Percentiles rank a stretch among this genome's conserved stretches.
These are phyloP conservation scores for Bacidia rubella DNA, from an alignment of 495 filamentous ascomycete species.

Conservation along the genomic window DNA sequence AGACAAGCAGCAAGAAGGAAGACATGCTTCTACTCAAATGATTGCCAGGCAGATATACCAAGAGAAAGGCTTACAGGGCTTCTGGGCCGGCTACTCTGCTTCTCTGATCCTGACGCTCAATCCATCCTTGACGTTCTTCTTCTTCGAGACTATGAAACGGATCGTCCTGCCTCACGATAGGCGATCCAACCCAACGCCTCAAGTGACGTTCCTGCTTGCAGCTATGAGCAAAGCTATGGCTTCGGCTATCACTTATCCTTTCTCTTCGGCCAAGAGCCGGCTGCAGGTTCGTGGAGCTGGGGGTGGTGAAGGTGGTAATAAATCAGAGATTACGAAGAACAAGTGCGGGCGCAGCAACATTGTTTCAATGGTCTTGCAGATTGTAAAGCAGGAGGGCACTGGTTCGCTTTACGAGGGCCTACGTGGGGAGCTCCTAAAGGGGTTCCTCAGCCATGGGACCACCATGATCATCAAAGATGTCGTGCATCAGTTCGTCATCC, in stretches of 20 bases:
- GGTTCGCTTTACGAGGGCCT: constrained; percentile 65
- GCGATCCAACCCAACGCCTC: constrained; percentile 39
- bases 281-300: constrained; percentile 40
- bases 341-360: constrained; percentile 31
- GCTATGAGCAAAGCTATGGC: constrained; percentile 72
- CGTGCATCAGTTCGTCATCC: constrained; percentile 62
- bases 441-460: constrained; percentile 74
- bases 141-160: constrained; percentile 58
- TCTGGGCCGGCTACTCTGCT: constrained; percentile 88
- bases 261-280: constrained; percentile 68
- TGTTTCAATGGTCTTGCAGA: constrained; percentile 46
- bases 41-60: constrained; percentile 49
- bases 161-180: constrained; percentile 35
- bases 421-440: constrained; percentile 62
- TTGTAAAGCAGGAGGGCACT: constrained; percentile 53
- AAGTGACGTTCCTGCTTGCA: constrained; percentile 57
- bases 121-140: constrained; percentile 72
- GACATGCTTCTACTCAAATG: constrained; percentile 33
- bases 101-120: constrained; percentile 71
- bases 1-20: constrained; percentile 6
- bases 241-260: constrained; percentile 70
- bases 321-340: constrained; percentile 5
- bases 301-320: constrained; percentile 9
- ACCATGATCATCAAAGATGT: constrained; percentile 83
- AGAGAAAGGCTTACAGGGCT: constrained; percentile 63